A percentile compares a stretch with the other conserved stretches of the same genome.
These are phyloP conservation scores for Solanum medicagineum DNA, from an alignment of 257 asterid species.

Conservation along the genomic window DNA sequence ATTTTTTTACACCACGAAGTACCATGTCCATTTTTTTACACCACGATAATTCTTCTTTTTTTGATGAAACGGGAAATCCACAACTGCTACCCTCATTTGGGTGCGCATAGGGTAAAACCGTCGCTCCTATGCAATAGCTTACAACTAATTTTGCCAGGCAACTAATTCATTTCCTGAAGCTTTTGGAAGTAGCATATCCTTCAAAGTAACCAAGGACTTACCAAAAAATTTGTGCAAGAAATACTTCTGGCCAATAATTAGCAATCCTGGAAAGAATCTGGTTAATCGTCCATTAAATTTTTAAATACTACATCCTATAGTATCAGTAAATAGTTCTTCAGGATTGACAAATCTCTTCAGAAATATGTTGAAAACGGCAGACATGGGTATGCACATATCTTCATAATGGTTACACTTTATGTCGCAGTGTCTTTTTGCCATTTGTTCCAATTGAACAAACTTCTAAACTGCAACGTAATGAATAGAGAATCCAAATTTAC, in stretches of 20 bases:
- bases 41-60: not conserved
- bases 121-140: no score
- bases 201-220: not conserved
- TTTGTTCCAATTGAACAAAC: not conserved
- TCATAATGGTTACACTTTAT: not conserved
- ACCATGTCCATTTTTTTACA: not conserved
- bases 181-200: not conserved
- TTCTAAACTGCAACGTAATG: not conserved
- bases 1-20: not conserved
- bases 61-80: no score
- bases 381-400: not conserved
- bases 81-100: no score
- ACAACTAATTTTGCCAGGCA: not conserved
- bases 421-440: not conserved
- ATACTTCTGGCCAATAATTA: not conserved
- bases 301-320: not conserved
- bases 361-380: not conserved
- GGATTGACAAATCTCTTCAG: not conserved
- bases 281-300: not conserved
- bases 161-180: not conserved
- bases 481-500: not conserved
- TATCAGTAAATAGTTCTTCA: not conserved
- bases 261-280: not conserved
- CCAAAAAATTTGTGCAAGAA: not conserved
- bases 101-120: no score